Evolutionary conservation across 1,284 basidiomycete species (phyloP).

Genomic region (Melampsora americana): DNA sequence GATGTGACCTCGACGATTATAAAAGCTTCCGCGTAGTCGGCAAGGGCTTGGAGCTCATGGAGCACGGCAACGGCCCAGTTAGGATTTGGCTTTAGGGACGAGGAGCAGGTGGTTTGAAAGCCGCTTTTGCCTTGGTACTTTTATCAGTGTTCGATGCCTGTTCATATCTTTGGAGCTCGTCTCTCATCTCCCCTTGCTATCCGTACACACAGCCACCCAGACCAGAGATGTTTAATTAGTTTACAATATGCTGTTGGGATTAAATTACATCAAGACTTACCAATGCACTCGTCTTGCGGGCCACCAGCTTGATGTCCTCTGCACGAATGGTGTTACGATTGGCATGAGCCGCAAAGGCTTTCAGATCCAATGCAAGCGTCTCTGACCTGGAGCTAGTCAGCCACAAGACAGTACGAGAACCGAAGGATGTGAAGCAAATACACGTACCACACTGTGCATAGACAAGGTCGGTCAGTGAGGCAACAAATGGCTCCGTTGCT

Average conservation of each 20-base stretch:
- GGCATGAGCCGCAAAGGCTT: slow-evolving; percentile 36
- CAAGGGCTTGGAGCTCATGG: too few relatives aligned
- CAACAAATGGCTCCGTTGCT: slow-evolving; percentile 36
- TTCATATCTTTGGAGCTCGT: slow-evolving; percentile 8
- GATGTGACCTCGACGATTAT: too few relatives aligned
- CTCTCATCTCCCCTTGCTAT: not conserved
- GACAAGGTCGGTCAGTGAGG: slow-evolving; percentile 35
- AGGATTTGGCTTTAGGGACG: not conserved
- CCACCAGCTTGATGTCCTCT: slow-evolving; percentile 30
- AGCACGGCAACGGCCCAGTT: not conserved
- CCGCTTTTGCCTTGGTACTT: not conserved
- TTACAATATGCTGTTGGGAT: not conserved
- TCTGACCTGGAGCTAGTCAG: slow-evolving; percentile 9
- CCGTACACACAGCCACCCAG: not conserved
- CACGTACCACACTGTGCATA: slow-evolving; percentile 26
- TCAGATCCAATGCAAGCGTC: slow-evolving; percentile 32
- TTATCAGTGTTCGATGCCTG: not conserved
- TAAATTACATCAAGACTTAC: not conserved
- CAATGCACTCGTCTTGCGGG: slow-evolving; percentile 24
- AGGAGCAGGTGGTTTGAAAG: not conserved
- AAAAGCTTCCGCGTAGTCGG: too few relatives aligned
- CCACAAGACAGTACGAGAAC: not conserved
- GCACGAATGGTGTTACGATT: slow-evolving; percentile 33
- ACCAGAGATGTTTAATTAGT: not conserved
- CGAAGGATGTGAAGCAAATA: not conserved